Evolutionary conservation across 345 rosid species (phyloP), one percentile per base, ranked within the genome.

Genomic region (Turritis glabra): DNA sequence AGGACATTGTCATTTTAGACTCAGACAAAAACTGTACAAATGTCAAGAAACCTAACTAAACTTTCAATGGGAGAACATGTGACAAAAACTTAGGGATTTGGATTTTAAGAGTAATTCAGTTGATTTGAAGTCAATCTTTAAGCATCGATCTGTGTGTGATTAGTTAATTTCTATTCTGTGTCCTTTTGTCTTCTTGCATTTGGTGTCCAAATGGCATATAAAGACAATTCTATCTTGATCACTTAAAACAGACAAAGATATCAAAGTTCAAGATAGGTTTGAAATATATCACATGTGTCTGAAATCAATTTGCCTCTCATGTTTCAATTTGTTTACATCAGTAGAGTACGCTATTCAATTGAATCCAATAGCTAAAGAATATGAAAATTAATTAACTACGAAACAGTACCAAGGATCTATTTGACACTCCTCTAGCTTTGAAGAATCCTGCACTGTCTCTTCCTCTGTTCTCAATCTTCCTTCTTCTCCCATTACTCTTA

Each of bases 401-500:
- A 76, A 76, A 70, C 71, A 53, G 35, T 76, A 63, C 17, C 59
- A 63, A 44, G 80, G 71, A 76, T 76, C 75, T 67, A 60, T 51
- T 18, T 76, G 64, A 69, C 52, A 43, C 26, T 63, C 80, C 19
- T 62, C 66, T 54, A 70, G 27, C 54, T 59, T 67, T 37, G 79
- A 35, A 58, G 78, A 69, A 59, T 59, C 74, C 38, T 80, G 82
- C 17, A 77, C 62, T 13, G 59, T 46, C 56, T 82, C 84, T 72
- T 78, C 82, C 18, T 64, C 66, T 21, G 70, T 27, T 67, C 78
- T 60, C 50, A 76, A 14, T 56, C 12, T 70, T 27, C 18, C 37
- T 53, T 77, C 66, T 54, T 77, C 80, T 11, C 30, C 57, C 67
- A 84, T 69, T 43, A 73, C 80, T 72, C 38, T 71, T 30, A 86